Conservation (phyloP, 352 stramenopile genomes). For the Phytophthora sp. region DNA sequence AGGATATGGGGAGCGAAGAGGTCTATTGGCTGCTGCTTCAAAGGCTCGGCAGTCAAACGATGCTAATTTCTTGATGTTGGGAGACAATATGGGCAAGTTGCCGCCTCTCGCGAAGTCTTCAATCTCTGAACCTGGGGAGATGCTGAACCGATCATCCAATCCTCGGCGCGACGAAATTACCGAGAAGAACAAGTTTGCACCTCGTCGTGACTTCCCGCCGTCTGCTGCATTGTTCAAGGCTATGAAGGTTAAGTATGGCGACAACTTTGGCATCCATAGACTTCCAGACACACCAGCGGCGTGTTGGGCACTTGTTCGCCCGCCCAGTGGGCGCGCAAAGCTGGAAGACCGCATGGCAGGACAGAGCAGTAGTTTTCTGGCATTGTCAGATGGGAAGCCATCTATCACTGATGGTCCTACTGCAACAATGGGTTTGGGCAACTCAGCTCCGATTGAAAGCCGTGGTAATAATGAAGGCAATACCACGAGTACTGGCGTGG, state of each 20-base stretch:
- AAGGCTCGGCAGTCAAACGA: constrained; percentile 51
- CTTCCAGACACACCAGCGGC: constrained; percentile 77
- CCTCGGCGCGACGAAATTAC: constrained; percentile 76
- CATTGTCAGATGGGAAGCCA: constrained; percentile 10
- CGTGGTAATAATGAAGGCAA: not conserved
- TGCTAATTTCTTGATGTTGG: constrained; percentile 56
- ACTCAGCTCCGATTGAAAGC: not conserved
- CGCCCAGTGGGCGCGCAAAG: constrained; percentile 63
- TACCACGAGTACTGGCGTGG: not conserved
- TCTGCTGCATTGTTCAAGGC: constrained; percentile 87
- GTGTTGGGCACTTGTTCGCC: constrained; percentile 80
- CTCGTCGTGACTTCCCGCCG: constrained; percentile 80
- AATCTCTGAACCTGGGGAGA: constrained; percentile 66
- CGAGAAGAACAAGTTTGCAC: constrained; percentile 83
- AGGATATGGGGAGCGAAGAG: constrained; percentile 17
- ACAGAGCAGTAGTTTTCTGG: constrained; percentile 8
- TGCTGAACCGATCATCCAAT: constrained; percentile 62
- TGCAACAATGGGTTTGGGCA: constrained; percentile 2
- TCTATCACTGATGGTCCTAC: constrained; percentile 8
- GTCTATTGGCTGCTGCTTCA: constrained; percentile 14
- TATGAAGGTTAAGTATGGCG: constrained; percentile 84
- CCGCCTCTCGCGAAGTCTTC: constrained; percentile 53
- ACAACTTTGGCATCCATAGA: constrained; percentile 76
- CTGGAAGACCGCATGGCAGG: constrained; percentile 48
- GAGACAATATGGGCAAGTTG: constrained; percentile 73